A percentile compares a stretch with the other conserved stretches of the same genome.
Evolutionary conservation across 495 filamentous ascomycete species (phyloP).

Genomic region (Penicillium manginii): DNA sequence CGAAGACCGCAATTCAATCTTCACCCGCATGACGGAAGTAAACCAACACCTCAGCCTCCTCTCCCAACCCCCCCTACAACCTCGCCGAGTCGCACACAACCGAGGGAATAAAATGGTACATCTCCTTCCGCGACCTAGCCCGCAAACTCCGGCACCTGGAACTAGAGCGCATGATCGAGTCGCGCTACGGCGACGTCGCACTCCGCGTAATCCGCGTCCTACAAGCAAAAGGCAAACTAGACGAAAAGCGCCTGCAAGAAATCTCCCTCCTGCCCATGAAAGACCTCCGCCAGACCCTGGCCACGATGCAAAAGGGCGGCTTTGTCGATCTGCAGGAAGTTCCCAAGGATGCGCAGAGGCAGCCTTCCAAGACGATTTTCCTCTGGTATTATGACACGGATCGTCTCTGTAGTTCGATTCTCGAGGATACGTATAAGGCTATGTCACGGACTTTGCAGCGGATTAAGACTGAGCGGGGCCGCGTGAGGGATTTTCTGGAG

Average conservation of each 20-base stretch:
- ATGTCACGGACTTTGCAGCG: constrained; percentile 87
- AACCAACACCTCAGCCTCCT: constrained; percentile 79
- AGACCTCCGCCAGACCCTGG: constrained; percentile 78
- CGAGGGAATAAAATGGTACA: constrained; percentile 70
- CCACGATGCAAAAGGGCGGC: constrained; percentile 78
- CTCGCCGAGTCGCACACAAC: constrained; percentile 57
- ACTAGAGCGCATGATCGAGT: constrained; percentile 75
- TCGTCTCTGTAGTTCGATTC: constrained; percentile 62
- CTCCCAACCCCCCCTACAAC: constrained; percentile 64
- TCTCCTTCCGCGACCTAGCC: constrained; percentile 74
- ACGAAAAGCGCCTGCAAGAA: constrained; percentile 81
- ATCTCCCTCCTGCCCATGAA: constrained; percentile 77
- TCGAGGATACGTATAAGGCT: constrained; percentile 81
- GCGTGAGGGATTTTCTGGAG: constrained; percentile 67
- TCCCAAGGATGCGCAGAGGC: constrained; percentile 77
- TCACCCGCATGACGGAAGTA: constrained; percentile 55
- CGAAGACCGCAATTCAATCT: constrained; percentile 39
- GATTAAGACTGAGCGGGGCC: constrained; percentile 68
- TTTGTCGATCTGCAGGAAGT: constrained; percentile 91
- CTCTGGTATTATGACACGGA: constrained; percentile 88
- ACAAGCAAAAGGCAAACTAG: constrained; percentile 82
- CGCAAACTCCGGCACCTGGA: constrained; percentile 70
- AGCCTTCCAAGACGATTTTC: constrained; percentile 78
- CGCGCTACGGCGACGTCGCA: constrained; percentile 74
- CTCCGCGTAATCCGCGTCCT: constrained; percentile 81